phyloP scores from a whole-genome alignment of 1,139 yeast genomes.

The Protomyces pachydermus region DNA sequence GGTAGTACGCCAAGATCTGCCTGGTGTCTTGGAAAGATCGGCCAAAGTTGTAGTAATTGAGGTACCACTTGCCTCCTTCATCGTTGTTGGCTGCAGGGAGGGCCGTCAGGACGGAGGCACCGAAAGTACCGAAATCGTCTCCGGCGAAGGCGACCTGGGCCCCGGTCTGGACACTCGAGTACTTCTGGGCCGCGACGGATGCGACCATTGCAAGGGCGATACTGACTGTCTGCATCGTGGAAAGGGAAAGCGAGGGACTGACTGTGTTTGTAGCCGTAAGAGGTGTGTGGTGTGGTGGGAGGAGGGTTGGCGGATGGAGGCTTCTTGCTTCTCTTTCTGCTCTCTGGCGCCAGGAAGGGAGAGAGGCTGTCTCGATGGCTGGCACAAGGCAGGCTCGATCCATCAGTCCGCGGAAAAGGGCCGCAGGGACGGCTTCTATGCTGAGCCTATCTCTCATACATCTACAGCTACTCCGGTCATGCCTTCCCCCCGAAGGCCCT shows the following conservation, averaged over 20 bases:
- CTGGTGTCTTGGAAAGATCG: conserved; percentile 5
- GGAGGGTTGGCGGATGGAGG: not conserved
- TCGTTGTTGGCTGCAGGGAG: conserved; percentile 14
- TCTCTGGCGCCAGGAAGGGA: too few relatives aligned
- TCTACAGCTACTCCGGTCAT: too few relatives aligned
- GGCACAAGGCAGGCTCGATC: too few relatives aligned
- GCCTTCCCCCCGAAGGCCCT: too few relatives aligned
- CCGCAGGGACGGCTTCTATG: too few relatives aligned
- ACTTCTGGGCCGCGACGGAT: conserved; percentile 13
- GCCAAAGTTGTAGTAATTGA: conserved; percentile 26
- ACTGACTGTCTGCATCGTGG: not conserved
- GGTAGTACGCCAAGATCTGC: conserved; percentile 26
- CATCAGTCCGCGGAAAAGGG: too few relatives aligned
- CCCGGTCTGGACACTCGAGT: conserved; percentile 12
- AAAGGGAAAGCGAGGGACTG: too few relatives aligned
- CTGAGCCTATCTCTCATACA: too few relatives aligned
- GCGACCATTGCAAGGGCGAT: not conserved
- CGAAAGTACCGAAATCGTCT: conserved; percentile 12
- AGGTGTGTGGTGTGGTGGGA: not conserved
- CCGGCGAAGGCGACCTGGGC: conserved; percentile 24
- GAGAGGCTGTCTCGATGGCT: too few relatives aligned
- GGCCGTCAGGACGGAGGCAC: conserved; percentile 18
- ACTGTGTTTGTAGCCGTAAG: too few relatives aligned
- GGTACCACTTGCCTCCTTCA: conserved; percentile 17
- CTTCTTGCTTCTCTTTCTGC: too few relatives aligned